Evolutionary conservation across 2,329 filamentous ascomycete species (phyloP).

Genomic region (Orbilia oligospora): DNA sequence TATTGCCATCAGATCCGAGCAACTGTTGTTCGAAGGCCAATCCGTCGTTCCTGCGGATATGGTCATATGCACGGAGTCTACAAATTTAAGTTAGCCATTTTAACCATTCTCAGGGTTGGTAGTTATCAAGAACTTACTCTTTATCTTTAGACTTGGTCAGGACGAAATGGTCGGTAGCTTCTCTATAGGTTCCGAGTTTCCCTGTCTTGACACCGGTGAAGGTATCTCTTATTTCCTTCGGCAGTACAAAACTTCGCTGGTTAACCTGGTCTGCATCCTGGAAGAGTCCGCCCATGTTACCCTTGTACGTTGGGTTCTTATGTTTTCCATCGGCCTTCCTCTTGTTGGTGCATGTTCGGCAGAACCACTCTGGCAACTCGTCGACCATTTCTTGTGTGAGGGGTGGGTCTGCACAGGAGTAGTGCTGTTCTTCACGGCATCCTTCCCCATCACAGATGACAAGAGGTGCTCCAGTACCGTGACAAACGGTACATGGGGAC

Average conservation of each 20-base stretch:
- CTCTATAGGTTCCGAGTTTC: constrained; percentile 83
- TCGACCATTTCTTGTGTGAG: constrained; percentile 72
- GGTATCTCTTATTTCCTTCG: constrained; percentile 77
- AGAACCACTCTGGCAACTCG: constrained; percentile 85
- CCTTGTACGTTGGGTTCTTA: constrained; percentile 67
- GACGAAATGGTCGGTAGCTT: constrained; percentile 68
- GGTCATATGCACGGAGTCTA: constrained; percentile 55
- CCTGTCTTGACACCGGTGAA: constrained; percentile 86
- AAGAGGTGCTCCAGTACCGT: constrained; percentile 80
- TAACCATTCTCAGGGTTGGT: not conserved
- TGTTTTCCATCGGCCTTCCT: constrained; percentile 68
- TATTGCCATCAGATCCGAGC: constrained; percentile 72
- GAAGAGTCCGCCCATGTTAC: constrained; percentile 75
- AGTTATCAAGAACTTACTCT: constrained; percentile 72
- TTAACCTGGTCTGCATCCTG: constrained; percentile 77
- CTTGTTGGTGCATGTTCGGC: constrained; percentile 77
- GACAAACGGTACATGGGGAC: constrained; percentile 88
- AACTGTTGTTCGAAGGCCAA: constrained; percentile 41
- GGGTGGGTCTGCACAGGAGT: constrained; percentile 86
- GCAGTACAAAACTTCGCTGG: constrained; percentile 80
- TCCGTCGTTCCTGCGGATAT: constrained; percentile 35
- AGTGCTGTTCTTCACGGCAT: constrained; percentile 90
- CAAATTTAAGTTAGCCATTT: not conserved
- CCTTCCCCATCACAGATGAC: constrained; percentile 86
- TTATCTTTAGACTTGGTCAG: constrained; percentile 69